Base-by-base conservation (phyloP, 768 basidiomycete genomes). In the Glaciozyma antarctica region DNA sequence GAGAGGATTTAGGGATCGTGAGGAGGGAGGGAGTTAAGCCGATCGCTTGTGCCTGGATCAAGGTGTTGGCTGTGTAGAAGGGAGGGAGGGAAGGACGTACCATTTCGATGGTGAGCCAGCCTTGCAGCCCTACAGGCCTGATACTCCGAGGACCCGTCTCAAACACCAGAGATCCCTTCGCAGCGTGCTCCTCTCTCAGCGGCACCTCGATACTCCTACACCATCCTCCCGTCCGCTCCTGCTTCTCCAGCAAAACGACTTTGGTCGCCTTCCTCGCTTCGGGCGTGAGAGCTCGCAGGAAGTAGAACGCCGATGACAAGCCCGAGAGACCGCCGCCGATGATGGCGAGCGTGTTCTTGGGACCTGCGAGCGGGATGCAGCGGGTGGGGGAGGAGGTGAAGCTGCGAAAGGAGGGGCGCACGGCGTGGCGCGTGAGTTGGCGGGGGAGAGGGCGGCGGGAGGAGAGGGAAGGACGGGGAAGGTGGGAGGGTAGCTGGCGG, bases 81-180 rank as follows among this genome's bases (percentile, higher is more conserved):
- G 47, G 38, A 56, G 21, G 49, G 30, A 24, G 43, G 67, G 34
- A 19, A 0, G 7, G 62, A 78, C 86, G 76, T 73, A 91, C 94
- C 78, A 97, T 75, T 73, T 91, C 87, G 17, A 97, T 78, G 41
- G 91, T 81, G 5, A 85, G 78, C 63, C 81, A 82, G 9, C 87
- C 78, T 26, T 75, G 74, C n/a, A 71, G 38, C 34, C 78, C 83
- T 58, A 85, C 84, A 0, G 93, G 90, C 45, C 92, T 77, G 38
- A 99, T 78, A 21, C 89, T 93, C 48, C 93, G 79, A 30, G 94
- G 92, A 1, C 94, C 94, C 28, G 83, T 81, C 78, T 99, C 94
- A 8, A 97, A 78, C 5, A 88, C 74, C 15, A 91, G 80, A n/a
- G 49, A n/a, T 15, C 49, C 22, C 22, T 34, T 41, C 55, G 34